Percentiles rank a stretch among this genome's conserved stretches.
Evolutionary conservation across 129 eudicot species (phyloP).

Genomic region (Tagetes patula): DNA sequence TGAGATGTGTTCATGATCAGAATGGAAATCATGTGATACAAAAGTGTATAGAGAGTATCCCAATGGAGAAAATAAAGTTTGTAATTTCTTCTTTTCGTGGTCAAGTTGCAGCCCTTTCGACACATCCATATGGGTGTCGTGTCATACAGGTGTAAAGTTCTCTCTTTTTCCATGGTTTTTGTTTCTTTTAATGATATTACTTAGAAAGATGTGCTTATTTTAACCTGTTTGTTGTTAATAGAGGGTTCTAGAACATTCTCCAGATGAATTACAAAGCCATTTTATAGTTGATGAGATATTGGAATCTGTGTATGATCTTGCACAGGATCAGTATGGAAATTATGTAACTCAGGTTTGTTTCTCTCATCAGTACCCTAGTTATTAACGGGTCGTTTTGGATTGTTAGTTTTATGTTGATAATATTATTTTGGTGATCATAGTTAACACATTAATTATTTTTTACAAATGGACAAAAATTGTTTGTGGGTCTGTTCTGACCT

Average conservation of each 20-base stretch:
- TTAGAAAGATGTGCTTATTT: constrained; percentile 2
- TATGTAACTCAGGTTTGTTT: constrained; percentile 74
- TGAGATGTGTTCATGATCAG: constrained; percentile 86
- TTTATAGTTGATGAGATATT: constrained; percentile 70
- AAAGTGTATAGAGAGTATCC: constrained; percentile 79
- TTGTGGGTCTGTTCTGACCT: constrained; percentile 3
- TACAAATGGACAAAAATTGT: neutral
- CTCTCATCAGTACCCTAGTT: neutral
- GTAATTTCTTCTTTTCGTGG: constrained; percentile 72
- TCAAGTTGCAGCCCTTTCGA: constrained; percentile 78
- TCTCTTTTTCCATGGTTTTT: neutral
- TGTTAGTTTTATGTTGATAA: neutral
- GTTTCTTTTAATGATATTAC: neutral
- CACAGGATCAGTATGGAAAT: constrained; percentile 76
- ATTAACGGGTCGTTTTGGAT: neutral
- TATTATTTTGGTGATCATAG: neutral
- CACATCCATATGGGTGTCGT: constrained; percentile 92
- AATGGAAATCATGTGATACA: constrained; percentile 91
- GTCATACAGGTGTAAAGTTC: constrained; percentile 70
- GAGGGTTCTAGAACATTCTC: constrained; percentile 70
- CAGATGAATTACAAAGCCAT: constrained; percentile 57
- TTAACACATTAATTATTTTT: neutral
- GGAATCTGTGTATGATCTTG: constrained; percentile 62
- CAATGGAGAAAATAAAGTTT: constrained; percentile 51
- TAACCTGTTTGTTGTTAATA: constrained; percentile 29